Evolutionary conservation across 1,139 yeast species (phyloP), one percentile per base, ranked within the genome.

Genomic region (Dujonia santamariae): DNA sequence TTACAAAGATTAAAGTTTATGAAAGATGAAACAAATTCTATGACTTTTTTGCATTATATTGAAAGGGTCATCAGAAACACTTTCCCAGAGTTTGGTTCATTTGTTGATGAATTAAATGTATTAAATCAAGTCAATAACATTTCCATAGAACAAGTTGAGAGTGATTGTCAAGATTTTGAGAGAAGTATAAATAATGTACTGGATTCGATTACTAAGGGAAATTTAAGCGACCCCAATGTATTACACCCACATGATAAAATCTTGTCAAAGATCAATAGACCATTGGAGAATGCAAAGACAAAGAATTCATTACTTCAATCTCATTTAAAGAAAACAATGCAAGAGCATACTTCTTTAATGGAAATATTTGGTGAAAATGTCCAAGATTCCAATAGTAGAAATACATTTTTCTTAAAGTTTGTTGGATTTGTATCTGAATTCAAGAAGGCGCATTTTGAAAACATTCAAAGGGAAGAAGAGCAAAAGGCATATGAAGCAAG

Each of bases 41-140:
- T 81, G 72, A 84, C 90, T 15, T 83, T 92, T 50, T 60, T 92
- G 50, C 96, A 92, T 51, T 88, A 87, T 50, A 80, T 92, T 38
- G 98, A 92, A 54, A 80, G 77, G 48, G 75, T 85, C 23, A 75
- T 92, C 16, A 67, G 97, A 36, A 74, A 73, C 23, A 75, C 83
- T 19, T 90, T 85, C 51, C 90, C 96, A 0, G 88, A 85, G 36
- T 67, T 78, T 42, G 83, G 86, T 31, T 71, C 72, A 2, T 90
- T 92, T 58, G 78, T 83, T 9, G 86, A 84, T 45, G 97, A 92
- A 36, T 64, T 92, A 44, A 63, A 65, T 31, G 72, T 75, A n/a
- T 73, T 87, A 14, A 67, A 70, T 32, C 72, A 72, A 18, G 73
- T 83, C 3, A 76, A 88, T 13, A 85, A 83, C 40, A 59, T 86